Conservation (phyloP, 352 stramenopile species). For the Aphanomyces euteiches region DNA sequence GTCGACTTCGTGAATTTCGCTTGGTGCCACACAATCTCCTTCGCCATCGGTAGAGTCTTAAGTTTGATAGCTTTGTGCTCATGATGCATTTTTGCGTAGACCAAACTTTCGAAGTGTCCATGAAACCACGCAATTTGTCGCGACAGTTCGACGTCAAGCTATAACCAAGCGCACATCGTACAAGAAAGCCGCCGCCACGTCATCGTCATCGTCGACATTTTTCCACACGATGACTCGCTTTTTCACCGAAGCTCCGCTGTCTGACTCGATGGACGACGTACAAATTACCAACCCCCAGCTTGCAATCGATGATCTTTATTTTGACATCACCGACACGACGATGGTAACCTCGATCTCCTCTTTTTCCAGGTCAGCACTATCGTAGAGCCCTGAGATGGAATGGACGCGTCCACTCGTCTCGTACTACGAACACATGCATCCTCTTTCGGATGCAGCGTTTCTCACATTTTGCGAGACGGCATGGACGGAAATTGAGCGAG, state of each 20-base stretch:
- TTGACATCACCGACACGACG: neutral
- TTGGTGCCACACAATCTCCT: conserved; percentile 10
- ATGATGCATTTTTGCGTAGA: neutral
- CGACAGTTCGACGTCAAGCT: neutral
- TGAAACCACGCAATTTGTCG: neutral
- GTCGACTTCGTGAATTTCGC: conserved; percentile 16
- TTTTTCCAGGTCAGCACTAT: no score
- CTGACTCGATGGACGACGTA: neutral
- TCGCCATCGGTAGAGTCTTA: conserved; percentile 10
- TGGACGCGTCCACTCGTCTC: neutral
- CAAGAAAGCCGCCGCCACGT: neutral
- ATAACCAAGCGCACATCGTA: neutral
- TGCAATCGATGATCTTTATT: conserved; percentile 16
- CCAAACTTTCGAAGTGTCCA: neutral
- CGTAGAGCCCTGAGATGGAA: neutral
- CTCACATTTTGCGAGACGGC: conserved; percentile 2
- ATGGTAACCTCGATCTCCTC: no score
- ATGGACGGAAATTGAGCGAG: conserved; percentile 16
- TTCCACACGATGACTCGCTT: conserved; percentile 19
- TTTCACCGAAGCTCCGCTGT: conserved; percentile 12
- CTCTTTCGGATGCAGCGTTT: neutral
- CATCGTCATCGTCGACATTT: neutral
- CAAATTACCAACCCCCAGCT: neutral
- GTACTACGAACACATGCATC: conserved; percentile 25
- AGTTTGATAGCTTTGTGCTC: no score